Conservation (phyloP, 495 filamentous ascomycete species). For the Xylaria scruposa region DNA sequence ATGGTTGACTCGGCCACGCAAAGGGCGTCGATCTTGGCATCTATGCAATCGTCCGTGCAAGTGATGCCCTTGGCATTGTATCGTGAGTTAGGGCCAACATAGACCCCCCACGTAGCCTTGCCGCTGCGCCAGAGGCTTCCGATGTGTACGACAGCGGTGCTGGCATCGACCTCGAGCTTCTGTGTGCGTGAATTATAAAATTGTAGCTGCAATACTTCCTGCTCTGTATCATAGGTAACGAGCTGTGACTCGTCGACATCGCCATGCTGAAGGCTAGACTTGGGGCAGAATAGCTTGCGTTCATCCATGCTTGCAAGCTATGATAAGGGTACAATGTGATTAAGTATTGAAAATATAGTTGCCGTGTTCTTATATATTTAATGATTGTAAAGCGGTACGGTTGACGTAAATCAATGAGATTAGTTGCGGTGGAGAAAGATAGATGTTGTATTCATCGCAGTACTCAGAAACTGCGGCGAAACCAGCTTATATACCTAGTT, state of each 20-base stretch:
- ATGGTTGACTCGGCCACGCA: neutral
- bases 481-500: neutral
- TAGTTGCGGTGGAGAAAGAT: no score
- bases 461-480: no score
- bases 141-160: neutral
- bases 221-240: neutral
- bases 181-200: neutral
- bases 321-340: no score
- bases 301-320: neutral
- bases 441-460: no score
- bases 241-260: neutral
- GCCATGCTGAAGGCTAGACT: neutral
- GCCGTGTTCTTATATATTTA: neutral
- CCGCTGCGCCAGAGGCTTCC: no score
- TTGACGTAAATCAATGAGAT: no score
- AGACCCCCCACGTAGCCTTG: neutral
- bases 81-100: neutral
- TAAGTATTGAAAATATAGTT: no score
- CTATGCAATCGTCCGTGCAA: neutral
- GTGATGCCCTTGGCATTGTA: neutral
- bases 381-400: neutral
- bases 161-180: neutral
- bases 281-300: neutral
- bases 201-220: neutral
- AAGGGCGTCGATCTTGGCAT: neutral